Evolutionary conservation across 345 rosid species (phyloP), one percentile per base, ranked within the genome.

Genomic region (Pugionium dolabratum): DNA sequence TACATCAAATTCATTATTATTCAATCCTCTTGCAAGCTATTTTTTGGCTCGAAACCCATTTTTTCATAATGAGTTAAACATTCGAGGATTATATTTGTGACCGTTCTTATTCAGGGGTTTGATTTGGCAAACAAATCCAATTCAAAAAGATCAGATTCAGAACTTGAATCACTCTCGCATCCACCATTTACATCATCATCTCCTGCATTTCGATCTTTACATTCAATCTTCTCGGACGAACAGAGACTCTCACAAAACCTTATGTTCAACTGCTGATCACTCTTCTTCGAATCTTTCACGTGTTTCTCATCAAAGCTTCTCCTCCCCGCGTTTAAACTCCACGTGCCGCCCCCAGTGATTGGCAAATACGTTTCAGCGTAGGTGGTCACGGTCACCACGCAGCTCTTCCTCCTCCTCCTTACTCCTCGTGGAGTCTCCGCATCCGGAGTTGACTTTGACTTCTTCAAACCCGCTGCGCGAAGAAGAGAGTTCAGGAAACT

Each of bases 91-190:
- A 62, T 9, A 10, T 44, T 69, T 28, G 1, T n/a, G 36, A 45
- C 56, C 42, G 35, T 56, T 9, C 27, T 63, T 69, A 18, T 18
- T 18, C 18, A 62, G 27, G 39, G 64, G 0, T 63, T 71, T 55
- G 26, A 39, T 72, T 64, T 67, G 6, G 62, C 59, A 60, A 61
- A 73, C 72, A 73, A 46, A 69, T 83, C 86, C 56, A 92, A 59
- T 72, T 93, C 98, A 62, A 93, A 93, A 71, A 93, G 82, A 81
- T 93, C 98, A 54, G 96, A 90, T 80, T 93, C 97, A 46, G 90
- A 87, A 73, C 96, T 90, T 28, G 93, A 86, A 79, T 90, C 98
- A 62, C 87, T 93, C 10, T 87, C 90, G 18, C 73, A 85, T 2
- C 89, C 89, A 54, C 79, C 86, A 51, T 80, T 85, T 7, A 56